phyloP scores from a whole-genome alignment of 2,329 filamentous ascomycete genomes.

The Alternaria longipes region DNA sequence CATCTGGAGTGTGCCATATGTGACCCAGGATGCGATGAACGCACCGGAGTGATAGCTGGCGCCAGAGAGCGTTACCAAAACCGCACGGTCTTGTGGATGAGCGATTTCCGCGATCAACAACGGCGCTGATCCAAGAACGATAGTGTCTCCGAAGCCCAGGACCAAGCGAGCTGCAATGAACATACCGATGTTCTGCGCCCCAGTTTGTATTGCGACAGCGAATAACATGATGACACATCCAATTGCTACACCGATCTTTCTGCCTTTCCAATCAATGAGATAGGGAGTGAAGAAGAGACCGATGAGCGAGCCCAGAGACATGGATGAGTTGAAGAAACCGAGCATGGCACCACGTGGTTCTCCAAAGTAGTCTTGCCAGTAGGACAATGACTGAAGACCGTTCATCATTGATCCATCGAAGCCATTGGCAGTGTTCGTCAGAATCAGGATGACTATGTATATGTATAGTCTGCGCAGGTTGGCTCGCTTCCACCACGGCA shows the following conservation, averaged over 20 bases:
- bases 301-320: slow-evolving; percentile 28
- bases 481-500: slow-evolving; percentile 19
- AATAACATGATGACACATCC: slow-evolving; percentile 41
- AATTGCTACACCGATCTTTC: slow-evolving; percentile 36
- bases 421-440: slow-evolving; percentile 55
- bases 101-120: too few relatives aligned
- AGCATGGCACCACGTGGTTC: slow-evolving; percentile 36
- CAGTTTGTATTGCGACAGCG: slow-evolving; percentile 36
- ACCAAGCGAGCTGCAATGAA: slow-evolving; percentile 40
- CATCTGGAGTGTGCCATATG: slow-evolving; percentile 22
- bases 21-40: slow-evolving; percentile 46
- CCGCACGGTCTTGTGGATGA: slow-evolving; percentile 38
- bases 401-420: slow-evolving; percentile 56
- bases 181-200: slow-evolving; percentile 40
- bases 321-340: slow-evolving; percentile 36
- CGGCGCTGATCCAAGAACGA: slow-evolving; percentile 22
- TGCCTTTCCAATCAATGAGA: slow-evolving; percentile 36
- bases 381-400: slow-evolving; percentile 35
- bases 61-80: slow-evolving; percentile 41
- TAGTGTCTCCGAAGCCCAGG: slow-evolving; percentile 39
- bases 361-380: slow-evolving; percentile 35
- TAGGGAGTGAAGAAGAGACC: slow-evolving; percentile 32
- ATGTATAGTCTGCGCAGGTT: slow-evolving; percentile 24
- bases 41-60: slow-evolving; percentile 51
- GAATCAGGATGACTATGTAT: slow-evolving; percentile 21